These are phyloP conservation scores for Chaetomium cochliodes DNA, from an alignment of 495 filamentous ascomycete genomes.

Conservation along the genomic window DNA sequence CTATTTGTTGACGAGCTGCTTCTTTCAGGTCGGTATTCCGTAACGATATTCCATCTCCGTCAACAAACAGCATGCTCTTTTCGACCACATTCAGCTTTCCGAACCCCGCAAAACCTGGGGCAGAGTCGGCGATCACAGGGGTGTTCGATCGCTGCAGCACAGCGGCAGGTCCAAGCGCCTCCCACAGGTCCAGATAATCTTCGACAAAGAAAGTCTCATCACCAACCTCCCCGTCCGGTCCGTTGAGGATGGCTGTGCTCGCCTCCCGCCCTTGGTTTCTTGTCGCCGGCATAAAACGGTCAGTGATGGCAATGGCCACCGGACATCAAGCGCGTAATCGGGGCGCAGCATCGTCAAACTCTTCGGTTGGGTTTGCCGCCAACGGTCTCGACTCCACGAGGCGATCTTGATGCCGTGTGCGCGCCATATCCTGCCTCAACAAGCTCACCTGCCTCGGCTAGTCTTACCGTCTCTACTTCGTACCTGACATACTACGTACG, in stretches of 20 bases:
- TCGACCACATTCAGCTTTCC: background rate
- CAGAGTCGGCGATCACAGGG: background rate
- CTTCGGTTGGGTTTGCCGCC: conserved; percentile 11
- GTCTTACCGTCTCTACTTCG: background rate
- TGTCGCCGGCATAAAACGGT: background rate
- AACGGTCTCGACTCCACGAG: conserved; percentile 3
- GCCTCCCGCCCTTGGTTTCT: too few species aligned
- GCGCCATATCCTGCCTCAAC: background rate
- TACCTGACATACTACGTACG: too few species aligned
- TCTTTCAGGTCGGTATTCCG: too few species aligned
- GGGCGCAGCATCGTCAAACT: conserved; percentile 14
- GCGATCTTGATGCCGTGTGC: conserved; percentile 2
- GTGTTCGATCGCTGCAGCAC: background rate
- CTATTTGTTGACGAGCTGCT: background rate
- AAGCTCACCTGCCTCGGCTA: conserved; percentile 10
- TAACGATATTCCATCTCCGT: too few species aligned
- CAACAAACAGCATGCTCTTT: background rate
- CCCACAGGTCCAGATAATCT: background rate
- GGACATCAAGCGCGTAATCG: conserved; percentile 6
- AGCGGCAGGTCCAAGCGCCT: background rate
- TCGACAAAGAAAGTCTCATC: conserved; percentile 10
- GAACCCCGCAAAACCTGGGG: background rate
- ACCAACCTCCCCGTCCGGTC: background rate
- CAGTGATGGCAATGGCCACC: background rate
- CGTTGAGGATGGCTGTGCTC: background rate